phyloP scores from a whole-genome alignment of 306 rosid genomes.

The Pachyrhizus erosus region DNA sequence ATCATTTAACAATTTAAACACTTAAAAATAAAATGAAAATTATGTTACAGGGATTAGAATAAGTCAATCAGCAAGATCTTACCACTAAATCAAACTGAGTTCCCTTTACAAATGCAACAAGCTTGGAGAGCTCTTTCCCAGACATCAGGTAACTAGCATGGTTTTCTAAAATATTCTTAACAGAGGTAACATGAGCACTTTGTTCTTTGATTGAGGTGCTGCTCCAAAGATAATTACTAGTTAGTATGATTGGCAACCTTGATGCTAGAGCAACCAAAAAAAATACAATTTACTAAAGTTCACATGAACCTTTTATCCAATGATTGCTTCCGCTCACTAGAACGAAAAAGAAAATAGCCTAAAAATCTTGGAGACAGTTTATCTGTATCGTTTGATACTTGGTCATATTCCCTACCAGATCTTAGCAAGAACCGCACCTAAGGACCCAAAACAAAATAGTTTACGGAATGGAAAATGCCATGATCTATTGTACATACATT shows the following conservation, averaged over 20 bases:
- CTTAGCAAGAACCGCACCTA: conserved; percentile 97
- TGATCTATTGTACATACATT: conserved; percentile 32
- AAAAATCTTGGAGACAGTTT: conserved; percentile 84
- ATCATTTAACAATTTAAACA: conserved; percentile 38
- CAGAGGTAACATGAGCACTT: conserved; percentile 85
- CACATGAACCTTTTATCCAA: conserved; percentile 71
- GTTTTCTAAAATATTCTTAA: conserved; percentile 87
- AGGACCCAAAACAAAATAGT: conserved; percentile 43
- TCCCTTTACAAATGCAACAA: conserved; percentile 96
- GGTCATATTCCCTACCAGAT: conserved; percentile 93
- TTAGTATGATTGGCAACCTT: conserved; percentile 37
- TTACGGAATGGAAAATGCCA: conserved; percentile 23
- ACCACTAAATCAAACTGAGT: conserved; percentile 99
- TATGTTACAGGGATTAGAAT: conserved; percentile 16
- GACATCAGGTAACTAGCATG: conserved; percentile 97
- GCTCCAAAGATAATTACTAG: conserved; percentile 43
- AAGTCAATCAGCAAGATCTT: conserved; percentile 38
- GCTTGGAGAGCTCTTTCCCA: conserved; percentile 95
- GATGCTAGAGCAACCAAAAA: conserved; percentile 34
- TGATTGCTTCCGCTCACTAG: conserved; percentile 70
- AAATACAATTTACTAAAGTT: conserved; percentile 25
- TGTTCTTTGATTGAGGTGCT: conserved; percentile 88
- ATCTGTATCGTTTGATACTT: conserved; percentile 70
- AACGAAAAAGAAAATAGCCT: conserved; percentile 88
- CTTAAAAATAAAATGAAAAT: conserved; percentile 27